phyloP scores from a whole-genome alignment of 176 grass and related monocot species.

The Lolium perenne region DNA sequence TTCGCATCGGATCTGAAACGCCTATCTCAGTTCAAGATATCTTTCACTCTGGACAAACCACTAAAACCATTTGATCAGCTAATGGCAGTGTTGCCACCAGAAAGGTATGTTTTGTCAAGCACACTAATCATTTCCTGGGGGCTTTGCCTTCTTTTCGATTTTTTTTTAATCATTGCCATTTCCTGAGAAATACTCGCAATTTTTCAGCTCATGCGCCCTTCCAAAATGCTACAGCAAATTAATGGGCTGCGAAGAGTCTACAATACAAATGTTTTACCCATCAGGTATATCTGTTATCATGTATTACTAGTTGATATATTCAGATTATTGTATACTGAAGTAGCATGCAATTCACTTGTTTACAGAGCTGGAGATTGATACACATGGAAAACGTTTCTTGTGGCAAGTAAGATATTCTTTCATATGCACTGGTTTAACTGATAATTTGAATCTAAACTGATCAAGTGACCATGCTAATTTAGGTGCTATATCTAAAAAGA shows the following conservation, averaged over 20 bases:
- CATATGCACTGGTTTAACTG: background rate
- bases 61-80: slow-evolving; percentile 73
- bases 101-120: slow-evolving; percentile 44
- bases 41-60: slow-evolving; percentile 49
- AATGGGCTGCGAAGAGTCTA: slow-evolving; percentile 49
- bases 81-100: slow-evolving; percentile 60
- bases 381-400: slow-evolving; percentile 52
- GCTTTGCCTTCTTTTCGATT: too few species aligned
- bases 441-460: background rate
- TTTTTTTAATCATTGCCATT: background rate
- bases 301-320: background rate
- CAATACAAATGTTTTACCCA: slow-evolving; percentile 52
- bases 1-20: slow-evolving; percentile 64
- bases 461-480: background rate
- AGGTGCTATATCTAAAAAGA: background rate
- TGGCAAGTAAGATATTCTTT: slow-evolving; percentile 52
- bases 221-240: slow-evolving; percentile 51
- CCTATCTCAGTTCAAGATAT: slow-evolving; percentile 53
- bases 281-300: slow-evolving; percentile 42
- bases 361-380: slow-evolving; percentile 62
- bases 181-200: background rate
- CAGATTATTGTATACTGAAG: background rate
- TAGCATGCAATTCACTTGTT: slow-evolving; percentile 7
- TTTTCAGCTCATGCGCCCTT: slow-evolving; percentile 42
- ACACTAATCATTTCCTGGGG: background rate